Conservation (phyloP, 2,329 filamentous ascomycete species). For the Pyricularia sp. region DNA sequence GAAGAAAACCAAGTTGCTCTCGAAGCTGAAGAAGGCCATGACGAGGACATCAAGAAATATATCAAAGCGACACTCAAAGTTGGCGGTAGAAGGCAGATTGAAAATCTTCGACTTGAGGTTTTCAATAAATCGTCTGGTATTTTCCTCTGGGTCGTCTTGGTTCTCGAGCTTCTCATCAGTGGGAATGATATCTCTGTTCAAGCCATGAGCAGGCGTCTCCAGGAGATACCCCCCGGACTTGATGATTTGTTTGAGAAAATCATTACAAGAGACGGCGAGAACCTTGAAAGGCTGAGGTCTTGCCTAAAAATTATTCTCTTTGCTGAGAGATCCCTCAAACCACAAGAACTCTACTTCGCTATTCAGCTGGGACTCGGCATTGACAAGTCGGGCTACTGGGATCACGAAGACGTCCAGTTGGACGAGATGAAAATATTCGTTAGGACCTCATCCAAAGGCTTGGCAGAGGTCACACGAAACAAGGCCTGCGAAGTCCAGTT, state of each 20-base stretch:
- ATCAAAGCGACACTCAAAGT: constrained; percentile 17
- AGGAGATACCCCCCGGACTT: constrained; percentile 24
- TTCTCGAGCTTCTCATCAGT: constrained; percentile 23
- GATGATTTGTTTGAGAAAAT: constrained; percentile 37
- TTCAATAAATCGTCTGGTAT: constrained; percentile 24
- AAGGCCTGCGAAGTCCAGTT: constrained; percentile 30
- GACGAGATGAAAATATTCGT: constrained; percentile 21
- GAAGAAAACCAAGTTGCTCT: constrained; percentile 17
- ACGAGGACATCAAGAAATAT: constrained; percentile 21
- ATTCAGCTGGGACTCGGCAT: constrained; percentile 18
- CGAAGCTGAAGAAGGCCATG: constrained; percentile 22
- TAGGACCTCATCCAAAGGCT: constrained; percentile 32
- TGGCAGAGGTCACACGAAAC: constrained; percentile 27
- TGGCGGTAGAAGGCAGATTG: constrained; percentile 3
- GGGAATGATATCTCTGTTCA: constrained; percentile 16
- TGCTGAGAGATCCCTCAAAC: constrained; percentile 26
- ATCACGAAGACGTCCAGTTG: constrained; percentile 7
- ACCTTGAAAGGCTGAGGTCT: constrained; percentile 26
- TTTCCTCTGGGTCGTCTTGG: constrained; percentile 31
- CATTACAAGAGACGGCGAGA: constrained; percentile 28
- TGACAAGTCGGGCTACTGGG: constrained; percentile 4
- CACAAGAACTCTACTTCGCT: constrained; percentile 28
- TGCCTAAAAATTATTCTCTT: constrained; percentile 43
- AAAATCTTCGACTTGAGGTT: constrained; percentile 15
- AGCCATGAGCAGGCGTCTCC: constrained; percentile 16